Base-by-base conservation (phyloP, 106 monocot species). In the Hemerocallis citrina region DNA sequence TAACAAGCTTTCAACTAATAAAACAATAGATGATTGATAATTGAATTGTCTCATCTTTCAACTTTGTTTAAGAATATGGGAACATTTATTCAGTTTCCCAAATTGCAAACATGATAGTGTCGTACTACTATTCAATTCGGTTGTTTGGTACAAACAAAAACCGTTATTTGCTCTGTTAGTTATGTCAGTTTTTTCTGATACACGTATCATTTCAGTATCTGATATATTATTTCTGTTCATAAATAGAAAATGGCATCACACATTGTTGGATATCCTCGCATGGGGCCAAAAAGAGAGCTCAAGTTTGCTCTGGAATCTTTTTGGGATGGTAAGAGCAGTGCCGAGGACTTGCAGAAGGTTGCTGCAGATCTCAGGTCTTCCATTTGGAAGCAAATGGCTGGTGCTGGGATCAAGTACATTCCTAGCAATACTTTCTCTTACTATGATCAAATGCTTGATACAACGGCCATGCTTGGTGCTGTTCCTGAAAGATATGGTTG, bases 281-380 rank as follows among this genome's bases (percentile, higher is more conserved):
- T 82, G 82, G 82, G 77, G 30, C 77, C 82, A 17, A 77, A 82
- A 77, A 82, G 82, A 74, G 82, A 82, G 67, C 82, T 77, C 38
- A 82, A 82, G 73, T 82, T 82, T 62, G 82, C 82, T 25, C 46
- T 82, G 44, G 82, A 77, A 49, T 82, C 82, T 17, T 77, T 77
- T 61, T 77, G 82, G 82, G 82, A 82, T 67, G 74, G 74, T 14
- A 82, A 82, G 67, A 74, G 69, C 56, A 67, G 37, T 52, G 67
- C 77, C 3, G 77, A 69, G 47, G 82, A 82, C 61, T 57, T 82
- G 67, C 70, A 77, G 70, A 82, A 82, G 70, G 77, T 82, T 74
- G 43, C 82, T 25, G 55, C 74, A 4, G 82, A 82, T 70, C 69
- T 82, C 34, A 82, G 82, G 56, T 28, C 70, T 35, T 82, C 82